A percentile compares a stretch with the other conserved stretches of the same genome.
phyloP scores from a whole-genome alignment of 2,329 filamentous ascomycete species.

The Cytospora schulzeri region DNA sequence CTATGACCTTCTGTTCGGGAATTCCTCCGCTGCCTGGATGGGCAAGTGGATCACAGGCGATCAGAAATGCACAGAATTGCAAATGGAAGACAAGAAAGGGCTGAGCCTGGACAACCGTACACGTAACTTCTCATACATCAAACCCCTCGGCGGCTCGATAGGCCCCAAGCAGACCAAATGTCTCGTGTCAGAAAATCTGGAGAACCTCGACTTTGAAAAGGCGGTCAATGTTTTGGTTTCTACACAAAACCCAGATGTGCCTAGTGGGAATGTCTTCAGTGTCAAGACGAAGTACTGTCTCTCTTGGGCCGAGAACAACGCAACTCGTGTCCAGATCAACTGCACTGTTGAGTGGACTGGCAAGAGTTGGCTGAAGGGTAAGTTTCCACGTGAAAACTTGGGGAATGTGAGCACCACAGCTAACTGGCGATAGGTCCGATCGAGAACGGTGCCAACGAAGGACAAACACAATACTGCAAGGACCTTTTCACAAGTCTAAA shows the following conservation, averaged over 20 bases:
- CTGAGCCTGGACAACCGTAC: slow-evolving; percentile 73
- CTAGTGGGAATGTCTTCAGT: slow-evolving; percentile 86
- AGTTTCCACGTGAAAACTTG: slow-evolving; percentile 11
- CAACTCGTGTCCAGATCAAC: slow-evolving; percentile 82
- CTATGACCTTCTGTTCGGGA: slow-evolving; percentile 85
- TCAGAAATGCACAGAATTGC: slow-evolving; percentile 86
- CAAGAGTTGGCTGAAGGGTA: slow-evolving; percentile 97
- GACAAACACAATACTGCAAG: slow-evolving; percentile 80
- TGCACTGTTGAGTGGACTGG: slow-evolving; percentile 94
- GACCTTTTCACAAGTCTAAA: slow-evolving; percentile 77
- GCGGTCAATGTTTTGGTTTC: slow-evolving; percentile 78
- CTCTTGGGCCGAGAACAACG: slow-evolving; percentile 85
- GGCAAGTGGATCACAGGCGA: slow-evolving; percentile 82
- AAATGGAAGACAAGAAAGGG: slow-evolving; percentile 82
- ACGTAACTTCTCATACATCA: slow-evolving; percentile 84
- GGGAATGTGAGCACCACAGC: not conserved
- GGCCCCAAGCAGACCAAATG: slow-evolving; percentile 95
- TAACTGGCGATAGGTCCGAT: slow-evolving; percentile 70
- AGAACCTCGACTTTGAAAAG: slow-evolving; percentile 84
- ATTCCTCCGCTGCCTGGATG: slow-evolving; percentile 79
- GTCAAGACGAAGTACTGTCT: slow-evolving; percentile 95
- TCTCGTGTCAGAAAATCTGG: slow-evolving; percentile 82
- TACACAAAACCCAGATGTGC: slow-evolving; percentile 92
- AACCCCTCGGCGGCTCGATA: slow-evolving; percentile 80
- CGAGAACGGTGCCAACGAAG: slow-evolving; percentile 91